A percentile compares a stretch with the other conserved stretches of the same genome.
phyloP scores from a whole-genome alignment of 805 yeast species.

The Peterozyma xylosa region DNA sequence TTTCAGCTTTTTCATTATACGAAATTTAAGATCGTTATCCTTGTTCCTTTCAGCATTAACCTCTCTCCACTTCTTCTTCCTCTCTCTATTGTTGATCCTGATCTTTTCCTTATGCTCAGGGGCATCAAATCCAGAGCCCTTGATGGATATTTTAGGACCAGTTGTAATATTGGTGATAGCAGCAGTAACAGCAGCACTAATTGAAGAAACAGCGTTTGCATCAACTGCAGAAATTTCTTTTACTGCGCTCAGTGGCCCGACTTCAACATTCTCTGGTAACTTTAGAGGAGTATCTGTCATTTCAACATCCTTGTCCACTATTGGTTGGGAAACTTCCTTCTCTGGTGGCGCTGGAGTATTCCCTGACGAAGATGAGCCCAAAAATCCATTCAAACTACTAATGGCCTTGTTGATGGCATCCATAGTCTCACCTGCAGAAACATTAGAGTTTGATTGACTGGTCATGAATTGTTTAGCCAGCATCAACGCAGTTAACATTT shows the following conservation, averaged over 20 bases:
- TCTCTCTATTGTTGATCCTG: conserved; percentile 60
- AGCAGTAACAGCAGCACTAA: conserved; percentile 9
- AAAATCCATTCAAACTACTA: conserved; percentile 15
- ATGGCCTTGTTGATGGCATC: conserved; percentile 20
- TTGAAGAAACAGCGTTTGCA: conserved; percentile 1
- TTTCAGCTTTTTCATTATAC: conserved; percentile 70
- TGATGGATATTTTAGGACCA: neutral
- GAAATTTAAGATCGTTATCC: conserved; percentile 77
- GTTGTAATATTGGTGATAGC: conserved; percentile 5
- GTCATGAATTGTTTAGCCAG: conserved; percentile 26
- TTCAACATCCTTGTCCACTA: too few relatives aligned
- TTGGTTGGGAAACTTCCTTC: too few relatives aligned
- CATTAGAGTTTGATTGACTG: neutral
- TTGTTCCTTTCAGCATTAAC: conserved; percentile 73
- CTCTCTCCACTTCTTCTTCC: conserved; percentile 82
- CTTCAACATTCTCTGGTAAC: neutral
- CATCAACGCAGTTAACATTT: conserved; percentile 21
- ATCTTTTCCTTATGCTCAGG: conserved; percentile 33
- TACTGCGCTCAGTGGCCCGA: neutral
- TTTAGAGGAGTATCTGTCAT: neutral
- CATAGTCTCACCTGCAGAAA: conserved; percentile 12
- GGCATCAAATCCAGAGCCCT: neutral
- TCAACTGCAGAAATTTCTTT: neutral
- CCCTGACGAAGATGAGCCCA: neutral
- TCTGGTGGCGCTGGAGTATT: neutral